Base-by-base conservation (phyloP, 345 rosid species). In the Garcia nutans region DNA sequence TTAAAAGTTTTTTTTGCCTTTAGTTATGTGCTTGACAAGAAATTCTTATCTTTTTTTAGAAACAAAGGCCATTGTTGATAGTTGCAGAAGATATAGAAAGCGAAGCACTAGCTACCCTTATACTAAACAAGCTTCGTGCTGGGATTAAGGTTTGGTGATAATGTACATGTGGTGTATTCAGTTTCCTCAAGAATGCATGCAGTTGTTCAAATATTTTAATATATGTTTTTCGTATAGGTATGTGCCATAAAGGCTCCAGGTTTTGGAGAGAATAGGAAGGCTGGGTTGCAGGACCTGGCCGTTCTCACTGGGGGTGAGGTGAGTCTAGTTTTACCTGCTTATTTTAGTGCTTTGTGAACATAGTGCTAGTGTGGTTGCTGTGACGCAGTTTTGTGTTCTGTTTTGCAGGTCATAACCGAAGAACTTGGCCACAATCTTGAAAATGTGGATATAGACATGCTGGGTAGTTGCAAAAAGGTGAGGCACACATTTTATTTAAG, bases 171-270 rank as follows among this genome's bases (percentile, higher is more conserved):
- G 3, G 6, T 20, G 26, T 50, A 20, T 16, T 28, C 16, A 26
- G 8, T 67, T 69, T 11, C 2, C 54, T 47, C 0, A 24, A 68
- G 41, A 2, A 17, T 9, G 12, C 11, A 59, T 59, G 63, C 26
- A 61, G n/a, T 24, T 22, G 52, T 71, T 13, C 5, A 44, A 68
- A 24, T 16, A 28, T 17, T 83, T 37, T 24, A 9, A 54, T 16
- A 68, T 56, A 26, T 74, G 76, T 33, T 56, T 56, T 64, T 59
- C 3, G 69, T 64, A 7, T 65, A 94, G 97, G 89, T 96, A 26
- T 96, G 99, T 86, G 92, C 99, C 60, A 89, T 96, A 68, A 96
- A 96, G 78, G 98, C 99, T 64, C 96, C 99, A 68, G 98, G 98
- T 72, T 96, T 96, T 83, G 98, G 99, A 75, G 99, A 96, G 82